These are phyloP conservation scores for Jackrogersella minutella DNA, from an alignment of 495 filamentous ascomycete genomes.

Conservation along the genomic window DNA sequence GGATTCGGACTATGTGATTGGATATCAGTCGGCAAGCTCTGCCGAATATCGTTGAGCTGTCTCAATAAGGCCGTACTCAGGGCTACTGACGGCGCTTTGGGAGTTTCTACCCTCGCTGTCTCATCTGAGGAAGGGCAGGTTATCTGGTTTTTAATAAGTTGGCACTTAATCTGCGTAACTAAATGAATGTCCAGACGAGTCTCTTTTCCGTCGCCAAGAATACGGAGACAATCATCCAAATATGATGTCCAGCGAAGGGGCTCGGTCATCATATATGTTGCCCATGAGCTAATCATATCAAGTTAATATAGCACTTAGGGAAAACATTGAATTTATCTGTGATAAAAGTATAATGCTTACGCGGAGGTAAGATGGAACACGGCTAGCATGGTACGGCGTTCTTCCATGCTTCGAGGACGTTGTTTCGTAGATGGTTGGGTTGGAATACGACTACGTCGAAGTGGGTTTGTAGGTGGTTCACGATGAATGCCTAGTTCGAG, in stretches of 20 bases:
- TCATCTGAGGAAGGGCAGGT: constrained; percentile 11
- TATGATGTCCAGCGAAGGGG: constrained; percentile 60
- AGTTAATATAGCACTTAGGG: neutral
- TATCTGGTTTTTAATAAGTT: constrained; percentile 46
- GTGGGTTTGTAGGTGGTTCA: constrained; percentile 9
- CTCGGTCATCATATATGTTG: constrained; percentile 51
- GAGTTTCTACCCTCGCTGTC: constrained; percentile 8
- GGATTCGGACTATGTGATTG: constrained; percentile 21
- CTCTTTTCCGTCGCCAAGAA: constrained; percentile 54
- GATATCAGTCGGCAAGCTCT: constrained; percentile 26
- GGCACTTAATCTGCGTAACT: constrained; percentile 54
- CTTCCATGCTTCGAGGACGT: constrained; percentile 31
- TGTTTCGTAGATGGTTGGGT: constrained; percentile 1
- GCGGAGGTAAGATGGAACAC: constrained; percentile 52
- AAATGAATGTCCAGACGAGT: constrained; percentile 55
- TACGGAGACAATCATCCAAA: constrained; percentile 58
- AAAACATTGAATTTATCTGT: neutral
- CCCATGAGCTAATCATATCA: constrained; percentile 20
- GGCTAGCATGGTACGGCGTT: constrained; percentile 32
- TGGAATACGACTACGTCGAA: constrained; percentile 19
- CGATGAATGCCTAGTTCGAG: constrained; percentile 33
- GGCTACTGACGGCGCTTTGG: neutral
- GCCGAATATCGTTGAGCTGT: constrained; percentile 27
- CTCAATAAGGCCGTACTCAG: constrained; percentile 21
- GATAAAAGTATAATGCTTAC: constrained; percentile 34